phyloP scores from a whole-genome alignment of 73 alveolate genomes.

The Durusdinium trenchii region DNA sequence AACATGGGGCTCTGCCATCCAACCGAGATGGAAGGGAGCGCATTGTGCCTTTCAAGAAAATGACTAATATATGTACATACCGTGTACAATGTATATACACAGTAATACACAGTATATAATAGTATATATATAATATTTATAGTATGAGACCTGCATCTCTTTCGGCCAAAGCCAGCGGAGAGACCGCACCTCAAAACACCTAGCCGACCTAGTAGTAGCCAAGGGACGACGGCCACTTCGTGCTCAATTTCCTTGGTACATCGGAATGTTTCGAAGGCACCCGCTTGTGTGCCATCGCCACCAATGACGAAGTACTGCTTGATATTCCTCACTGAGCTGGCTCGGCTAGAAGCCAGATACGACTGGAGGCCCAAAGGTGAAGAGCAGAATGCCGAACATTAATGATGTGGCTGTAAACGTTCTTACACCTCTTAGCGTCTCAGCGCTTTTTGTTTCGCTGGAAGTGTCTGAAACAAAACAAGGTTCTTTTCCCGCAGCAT shows the following conservation, averaged over 20 bases:
- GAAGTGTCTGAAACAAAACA: background rate
- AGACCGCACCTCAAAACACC: too few relatives aligned
- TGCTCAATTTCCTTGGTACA: slow-evolving; percentile 59
- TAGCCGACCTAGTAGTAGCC: too few relatives aligned
- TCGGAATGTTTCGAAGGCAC: slow-evolving; percentile 72
- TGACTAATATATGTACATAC: too few relatives aligned
- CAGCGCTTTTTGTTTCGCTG: background rate
- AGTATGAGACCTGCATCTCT: too few relatives aligned
- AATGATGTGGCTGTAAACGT: background rate
- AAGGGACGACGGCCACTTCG: slow-evolving; percentile 81
- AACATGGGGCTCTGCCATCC: too few relatives aligned
- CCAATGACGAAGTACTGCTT: slow-evolving; percentile 91
- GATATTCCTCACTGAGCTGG: slow-evolving; percentile 26
- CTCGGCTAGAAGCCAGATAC: background rate
- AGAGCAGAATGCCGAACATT: background rate
- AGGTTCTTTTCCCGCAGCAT: slow-evolving; percentile 39
- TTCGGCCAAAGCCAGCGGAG: too few relatives aligned
- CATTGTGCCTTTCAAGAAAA: too few relatives aligned
- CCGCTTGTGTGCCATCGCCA: slow-evolving; percentile 93
- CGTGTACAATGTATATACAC: too few relatives aligned
- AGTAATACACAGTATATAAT: too few relatives aligned
- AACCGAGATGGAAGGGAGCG: too few relatives aligned
- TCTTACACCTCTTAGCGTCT: too few relatives aligned
- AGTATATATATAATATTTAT: too few relatives aligned
- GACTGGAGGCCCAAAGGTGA: background rate